phyloP scores from a whole-genome alignment of 805 yeast genomes.

The Millerozyma acaciae region DNA sequence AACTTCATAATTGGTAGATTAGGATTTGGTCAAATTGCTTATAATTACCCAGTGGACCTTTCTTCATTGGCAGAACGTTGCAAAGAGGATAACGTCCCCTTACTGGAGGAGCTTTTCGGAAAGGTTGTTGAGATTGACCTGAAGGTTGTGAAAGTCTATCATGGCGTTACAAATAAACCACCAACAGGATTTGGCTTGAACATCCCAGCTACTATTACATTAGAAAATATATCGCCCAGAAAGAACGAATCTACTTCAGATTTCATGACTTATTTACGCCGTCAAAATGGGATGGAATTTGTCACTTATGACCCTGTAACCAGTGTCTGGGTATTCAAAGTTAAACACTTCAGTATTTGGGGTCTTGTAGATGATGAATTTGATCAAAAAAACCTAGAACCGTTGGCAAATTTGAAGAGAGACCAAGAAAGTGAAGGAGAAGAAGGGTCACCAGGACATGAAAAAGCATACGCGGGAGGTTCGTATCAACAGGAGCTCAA shows the following conservation, averaged over 20 bases:
- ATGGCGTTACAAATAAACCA: slow-evolving; percentile 52
- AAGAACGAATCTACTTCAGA: slow-evolving; percentile 41
- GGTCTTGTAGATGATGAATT: slow-evolving; percentile 73
- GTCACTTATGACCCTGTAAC: slow-evolving; percentile 73
- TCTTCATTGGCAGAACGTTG: slow-evolving; percentile 45
- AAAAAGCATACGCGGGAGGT: slow-evolving; percentile 28
- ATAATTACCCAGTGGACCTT: slow-evolving; percentile 65
- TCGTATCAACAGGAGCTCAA: slow-evolving; percentile 30
- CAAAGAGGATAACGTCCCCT: slow-evolving; percentile 26
- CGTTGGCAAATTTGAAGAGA: slow-evolving; percentile 32
- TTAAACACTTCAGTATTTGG: slow-evolving; percentile 93
- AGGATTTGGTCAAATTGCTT: slow-evolving; percentile 66
- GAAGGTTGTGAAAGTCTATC: slow-evolving; percentile 58
- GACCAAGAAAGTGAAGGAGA: slow-evolving; percentile 41
- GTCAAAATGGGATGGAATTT: slow-evolving; percentile 67
- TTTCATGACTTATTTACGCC: slow-evolving; percentile 49
- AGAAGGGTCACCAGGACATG: slow-evolving; percentile 29
- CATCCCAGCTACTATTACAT: slow-evolving; percentile 69
- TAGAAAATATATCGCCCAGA: slow-evolving; percentile 58
- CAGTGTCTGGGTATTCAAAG: slow-evolving; percentile 75
- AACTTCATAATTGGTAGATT: slow-evolving; percentile 66
- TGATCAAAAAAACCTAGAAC: slow-evolving; percentile 16
- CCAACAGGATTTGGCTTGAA: slow-evolving; percentile 66
- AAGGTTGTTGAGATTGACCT: slow-evolving; percentile 37
- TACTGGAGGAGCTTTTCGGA: slow-evolving; percentile 40